Base-by-base conservation (phyloP, 2,329 filamentous ascomycete genomes). In the Phyllosticta citribraziliensis region DNA sequence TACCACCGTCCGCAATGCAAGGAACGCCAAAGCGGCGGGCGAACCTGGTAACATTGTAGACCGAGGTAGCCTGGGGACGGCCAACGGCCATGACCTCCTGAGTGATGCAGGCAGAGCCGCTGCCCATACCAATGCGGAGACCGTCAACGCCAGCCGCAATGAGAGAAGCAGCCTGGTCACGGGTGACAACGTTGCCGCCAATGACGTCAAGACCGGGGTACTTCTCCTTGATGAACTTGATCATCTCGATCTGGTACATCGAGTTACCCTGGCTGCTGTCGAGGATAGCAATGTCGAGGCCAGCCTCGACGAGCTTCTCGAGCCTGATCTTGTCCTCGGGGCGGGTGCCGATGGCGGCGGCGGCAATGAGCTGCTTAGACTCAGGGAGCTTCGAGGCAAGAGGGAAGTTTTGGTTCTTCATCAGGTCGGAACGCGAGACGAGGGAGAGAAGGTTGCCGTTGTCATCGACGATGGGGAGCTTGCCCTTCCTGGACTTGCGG, bases 1-100 rank as follows among this genome's bases (percentile, higher is more conserved):
- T 89, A 78, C 94, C 94, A 69, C 94, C 94, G 70, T 99, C 94
- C 63, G 94, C 94, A 72, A 99, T 97, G 78, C 93, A 97, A 62
- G 94, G 94, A 67, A 99, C 92, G 64, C 95, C 94, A 70, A 99
- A 99, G 67, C 86, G 87, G 62, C 88, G 88, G 58, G 94, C 93
- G 70, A 99, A 99, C 59, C 85, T 81, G 70, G 89, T 87, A 69
- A 99, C 94, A 68, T 87, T 89, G 81, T 89, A 91, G 63, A 99
- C 93, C 52, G 94, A 87, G 27, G 92, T 90, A 52, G 95, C 94
- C 79, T 99, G 94, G 62, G 94, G 94, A 70, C 94, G 88, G 63
- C 95, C 94, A 56, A 99, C 93, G 68, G 94, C 94, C 94, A 99
- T 99, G 73, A 99, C 95, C 79, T 99, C 94, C 78, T 99, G 94